Evolutionary conservation across 2,329 filamentous ascomycete genomes (phyloP), one percentile per base, ranked within the genome.

Genomic region (Seiridium unicorne): DNA sequence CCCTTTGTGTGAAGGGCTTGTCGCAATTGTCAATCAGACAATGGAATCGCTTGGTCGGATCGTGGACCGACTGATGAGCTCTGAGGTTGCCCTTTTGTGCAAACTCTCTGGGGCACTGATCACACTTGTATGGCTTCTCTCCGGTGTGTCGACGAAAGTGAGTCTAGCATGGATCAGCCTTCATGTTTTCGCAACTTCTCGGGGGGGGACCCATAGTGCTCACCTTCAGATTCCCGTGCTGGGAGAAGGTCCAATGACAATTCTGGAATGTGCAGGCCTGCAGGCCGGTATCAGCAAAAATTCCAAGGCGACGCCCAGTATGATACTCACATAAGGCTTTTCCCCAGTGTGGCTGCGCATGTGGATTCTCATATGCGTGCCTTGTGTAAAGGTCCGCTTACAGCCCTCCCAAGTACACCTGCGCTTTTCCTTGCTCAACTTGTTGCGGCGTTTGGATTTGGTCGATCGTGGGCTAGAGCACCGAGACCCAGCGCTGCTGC

Each of bases 331-430:
- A 73, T 94, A 97, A 62, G 94, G 94, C 73, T 93, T 95, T 58
- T 90, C 87, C 13, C 95, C 95, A 2, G 92, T 97, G 74, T 99
- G 95, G 4, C 90, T 89, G 64, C 93, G 85, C 51, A 86, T 88
- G 73, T 99, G 95, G 54, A 96, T 97, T 62, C 95, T 90, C 9
- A 97, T 83, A 68, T 98, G 94, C 1, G 93, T 97, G 77, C 94
- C 96, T 72, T 98, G 94, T 61, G 86, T 87, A 74, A 97, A 98
- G 63, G 84, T 87, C 79, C 95, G 96, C 66, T 82, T 81, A 74
- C 94, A 98, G 46, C 85, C 85, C 6, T 87, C 83, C 44, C 92
- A 82, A 26, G 82, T 84, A 76, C 95, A 99, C 18, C 84, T 77
- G 72, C 87, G 79, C 73, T 88, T 95, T 68, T 83, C 81, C 63